These are phyloP conservation scores for Hypoxylon intermedium DNA, from an alignment of 495 filamentous ascomycete species.

Conservation along the genomic window DNA sequence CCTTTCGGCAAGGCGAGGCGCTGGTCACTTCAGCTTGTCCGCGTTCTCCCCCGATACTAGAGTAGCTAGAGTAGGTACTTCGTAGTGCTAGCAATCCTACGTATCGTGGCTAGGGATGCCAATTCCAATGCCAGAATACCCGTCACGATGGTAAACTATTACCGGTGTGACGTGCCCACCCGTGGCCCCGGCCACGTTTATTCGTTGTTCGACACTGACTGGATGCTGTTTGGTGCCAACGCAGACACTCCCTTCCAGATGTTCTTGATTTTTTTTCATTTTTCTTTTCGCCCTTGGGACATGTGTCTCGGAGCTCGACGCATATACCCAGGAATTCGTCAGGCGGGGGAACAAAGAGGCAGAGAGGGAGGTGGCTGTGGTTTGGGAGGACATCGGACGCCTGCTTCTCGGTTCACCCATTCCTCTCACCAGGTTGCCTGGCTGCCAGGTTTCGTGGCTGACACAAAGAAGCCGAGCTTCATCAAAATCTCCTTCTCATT, in stretches of 20 bases:
- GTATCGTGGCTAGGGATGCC: neutral
- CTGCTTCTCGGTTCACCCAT: no score
- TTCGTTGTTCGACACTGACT: neutral
- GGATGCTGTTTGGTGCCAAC: neutral
- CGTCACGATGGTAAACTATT: constrained; percentile 31
- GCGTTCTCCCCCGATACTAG: neutral
- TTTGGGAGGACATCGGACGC: no score
- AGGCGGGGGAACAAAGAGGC: no score
- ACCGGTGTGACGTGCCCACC: constrained; percentile 26
- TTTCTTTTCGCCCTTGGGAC: neutral
- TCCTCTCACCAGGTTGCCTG: no score
- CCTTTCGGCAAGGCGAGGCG: constrained; percentile 11
- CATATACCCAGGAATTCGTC: no score
- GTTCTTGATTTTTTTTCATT: neutral
- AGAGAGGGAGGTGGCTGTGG: no score
- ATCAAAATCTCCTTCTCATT: neutral
- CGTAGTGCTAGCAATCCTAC: no score
- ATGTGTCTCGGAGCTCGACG: neutral
- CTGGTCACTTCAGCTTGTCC: constrained; percentile 16
- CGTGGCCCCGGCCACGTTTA: neutral
- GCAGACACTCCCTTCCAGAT: neutral
- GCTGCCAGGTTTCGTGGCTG: no score
- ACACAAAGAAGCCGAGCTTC: neutral
- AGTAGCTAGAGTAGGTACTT: no score
- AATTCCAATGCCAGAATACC: constrained; percentile 2